Percentiles rank a stretch among this genome's conserved stretches.
Evolutionary conservation across 202 grass and related monocot genomes (phyloP).

Genomic region (Digitaria exilis): DNA sequence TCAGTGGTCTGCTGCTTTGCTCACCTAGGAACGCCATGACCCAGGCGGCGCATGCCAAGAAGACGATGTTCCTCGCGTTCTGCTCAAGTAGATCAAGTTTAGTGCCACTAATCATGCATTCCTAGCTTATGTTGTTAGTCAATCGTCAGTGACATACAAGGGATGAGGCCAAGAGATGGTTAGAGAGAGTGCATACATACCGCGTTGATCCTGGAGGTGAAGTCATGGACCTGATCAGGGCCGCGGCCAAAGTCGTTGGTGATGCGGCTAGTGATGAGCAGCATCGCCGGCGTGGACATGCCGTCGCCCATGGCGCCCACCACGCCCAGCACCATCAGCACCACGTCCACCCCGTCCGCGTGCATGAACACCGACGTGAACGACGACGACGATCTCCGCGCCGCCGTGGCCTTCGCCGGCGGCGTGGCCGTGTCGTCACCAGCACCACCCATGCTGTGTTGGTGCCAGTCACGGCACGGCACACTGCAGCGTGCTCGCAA

Average conservation of each 20-base stretch:
- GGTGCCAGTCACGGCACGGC: neutral
- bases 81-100: too few species aligned
- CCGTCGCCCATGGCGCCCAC: constrained; percentile 74
- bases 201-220: constrained; percentile 50
- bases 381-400: neutral
- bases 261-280: constrained; percentile 57
- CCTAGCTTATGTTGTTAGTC: too few species aligned
- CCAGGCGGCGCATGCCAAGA: constrained; percentile 55
- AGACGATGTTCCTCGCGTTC: constrained; percentile 67
- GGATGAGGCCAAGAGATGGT: too few species aligned
- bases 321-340: constrained; percentile 64
- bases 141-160: too few species aligned
- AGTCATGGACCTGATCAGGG: constrained; percentile 36
- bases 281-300: constrained; percentile 58
- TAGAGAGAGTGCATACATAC: constrained; percentile 19
- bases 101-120: too few species aligned
- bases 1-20: neutral
- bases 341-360: constrained; percentile 56
- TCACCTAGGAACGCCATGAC: constrained; percentile 74
- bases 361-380: constrained; percentile 69
- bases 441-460: constrained; percentile 2
- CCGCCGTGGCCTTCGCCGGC: neutral
- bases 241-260: constrained; percentile 60
- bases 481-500: neutral
- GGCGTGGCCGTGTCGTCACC: too few species aligned